Conservation (phyloP, 768 basidiomycete species). For the Hypholoma fasciculare region DNA sequence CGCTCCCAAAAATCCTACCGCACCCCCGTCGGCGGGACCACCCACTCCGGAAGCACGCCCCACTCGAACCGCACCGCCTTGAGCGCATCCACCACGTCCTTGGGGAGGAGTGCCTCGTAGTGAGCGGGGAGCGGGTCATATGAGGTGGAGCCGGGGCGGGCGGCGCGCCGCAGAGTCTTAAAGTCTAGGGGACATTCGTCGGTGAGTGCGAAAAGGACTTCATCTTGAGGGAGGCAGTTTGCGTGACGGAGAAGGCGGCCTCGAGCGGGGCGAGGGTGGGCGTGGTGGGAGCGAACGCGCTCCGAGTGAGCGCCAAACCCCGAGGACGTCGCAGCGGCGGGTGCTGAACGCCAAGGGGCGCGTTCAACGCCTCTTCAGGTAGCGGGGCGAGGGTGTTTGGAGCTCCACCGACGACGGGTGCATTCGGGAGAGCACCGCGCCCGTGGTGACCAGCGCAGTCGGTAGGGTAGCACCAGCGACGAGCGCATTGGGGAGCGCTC, state of each 20-base stretch:
- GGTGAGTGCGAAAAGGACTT: neutral
- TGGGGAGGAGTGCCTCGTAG: conserved; percentile 57
- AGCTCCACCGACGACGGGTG: too few species aligned
- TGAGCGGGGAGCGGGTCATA: conserved; percentile 62
- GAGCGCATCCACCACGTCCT: conserved; percentile 53
- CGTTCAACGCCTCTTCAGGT: neutral
- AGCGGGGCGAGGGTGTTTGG: too few species aligned
- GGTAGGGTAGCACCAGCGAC: too few species aligned
- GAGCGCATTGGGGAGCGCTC: too few species aligned
- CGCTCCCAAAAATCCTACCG: conserved; percentile 8
- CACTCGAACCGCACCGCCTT: conserved; percentile 58
- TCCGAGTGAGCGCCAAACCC: neutral
- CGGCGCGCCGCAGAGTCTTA: conserved; percentile 4
- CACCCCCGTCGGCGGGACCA: conserved; percentile 56
- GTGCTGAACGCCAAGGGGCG: conserved; percentile 7
- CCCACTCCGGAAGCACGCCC: conserved; percentile 71
- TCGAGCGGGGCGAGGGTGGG: conserved; percentile 8
- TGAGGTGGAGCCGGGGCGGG: conserved; percentile 47
- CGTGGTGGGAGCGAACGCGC: neutral
- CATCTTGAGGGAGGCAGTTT: conserved; percentile 12
- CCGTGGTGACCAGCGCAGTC: too few species aligned
- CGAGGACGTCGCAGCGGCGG: conserved; percentile 4
- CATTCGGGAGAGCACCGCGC: too few species aligned
- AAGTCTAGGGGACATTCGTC: conserved; percentile 8
- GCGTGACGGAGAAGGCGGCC: neutral